These are phyloP conservation scores for Plenodomus tracheiphilus DNA, from an alignment of 2,329 filamentous ascomycete species.

Conservation along the genomic window DNA sequence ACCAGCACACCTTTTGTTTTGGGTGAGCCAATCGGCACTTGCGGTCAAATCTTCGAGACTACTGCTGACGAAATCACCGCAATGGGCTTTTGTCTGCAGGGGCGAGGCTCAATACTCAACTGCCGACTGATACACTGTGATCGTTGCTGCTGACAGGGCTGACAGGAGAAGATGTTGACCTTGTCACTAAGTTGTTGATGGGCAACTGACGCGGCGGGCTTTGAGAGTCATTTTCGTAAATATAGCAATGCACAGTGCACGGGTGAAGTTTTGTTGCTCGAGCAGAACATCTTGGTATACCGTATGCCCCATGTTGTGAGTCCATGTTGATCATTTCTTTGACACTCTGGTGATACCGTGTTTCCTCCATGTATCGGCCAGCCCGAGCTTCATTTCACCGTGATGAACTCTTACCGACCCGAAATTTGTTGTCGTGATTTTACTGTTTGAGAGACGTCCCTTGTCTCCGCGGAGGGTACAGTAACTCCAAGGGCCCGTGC, in stretches of 20 bases:
- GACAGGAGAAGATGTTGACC: background rate
- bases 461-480: background rate
- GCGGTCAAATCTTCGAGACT: background rate
- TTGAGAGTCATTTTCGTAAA: background rate
- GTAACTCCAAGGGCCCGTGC: background rate
- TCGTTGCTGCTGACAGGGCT: background rate
- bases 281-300: too few relatives aligned
- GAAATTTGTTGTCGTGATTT: too few relatives aligned
- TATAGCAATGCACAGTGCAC: background rate
- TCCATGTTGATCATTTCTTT: too few relatives aligned
- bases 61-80: too few relatives aligned
- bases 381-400: too few relatives aligned
- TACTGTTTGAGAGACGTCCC: background rate
- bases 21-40: background rate
- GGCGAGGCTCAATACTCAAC: background rate
- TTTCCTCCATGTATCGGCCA: too few relatives aligned
- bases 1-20: background rate
- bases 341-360: too few relatives aligned
- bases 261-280: background rate
- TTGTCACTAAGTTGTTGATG: background rate
- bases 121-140: background rate
- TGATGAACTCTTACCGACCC: too few relatives aligned
- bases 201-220: background rate
- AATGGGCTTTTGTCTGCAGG: too few relatives aligned
- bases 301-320: too few relatives aligned